Base-by-base conservation (phyloP, 2,329 filamentous ascomycete genomes). In the Fusarium algeriense region DNA sequence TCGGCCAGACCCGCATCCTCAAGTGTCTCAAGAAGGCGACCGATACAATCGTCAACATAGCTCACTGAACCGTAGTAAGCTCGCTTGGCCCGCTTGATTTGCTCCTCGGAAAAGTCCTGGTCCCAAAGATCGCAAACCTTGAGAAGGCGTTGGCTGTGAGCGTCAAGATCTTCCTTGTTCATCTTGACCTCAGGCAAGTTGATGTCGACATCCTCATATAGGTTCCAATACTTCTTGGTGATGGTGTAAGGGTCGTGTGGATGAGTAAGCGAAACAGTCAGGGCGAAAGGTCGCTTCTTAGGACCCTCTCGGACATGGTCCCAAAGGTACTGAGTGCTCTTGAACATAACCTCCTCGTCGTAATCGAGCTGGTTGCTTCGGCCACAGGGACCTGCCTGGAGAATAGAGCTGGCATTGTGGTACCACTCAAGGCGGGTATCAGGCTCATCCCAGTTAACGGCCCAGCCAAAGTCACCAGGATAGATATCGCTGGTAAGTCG, bases 191-290 rank as follows among this genome's bases (percentile, higher is more conserved):
- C 90, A 32, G 95, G 95, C 64, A 97, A 83, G 10, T 91, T 89
- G 77, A 98, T 97, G 58, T 97, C 94, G 17, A 97, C 93, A 70
- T 87, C 92, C 78, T 97, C 93, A 81, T 98, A 98, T 74, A 92
- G 81, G 78, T 97, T 93, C 95, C 95, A 98, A 83, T 93, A 97
- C 81, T 97, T 93, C 78, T 93, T 89, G 73, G 95, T 93, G 80
- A 98, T 98, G 63, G 94, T 95, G 82, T 98, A 98, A 0, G 95
- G 95, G 77, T 98, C 95, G 80, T 98, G 95, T 19, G 95, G 95
- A 80, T 98, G 95, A 10, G 95, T 98, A 76, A 98, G 90, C 28
- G 95, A 97, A 12, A 97, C 92, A 37, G 95, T 98, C 84, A 98
- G 83, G 76, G 91, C 93, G 81, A 98, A 98, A 2, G 95, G 95